A percentile compares a stretch with the other conserved stretches of the same genome.
phyloP scores from a whole-genome alignment of 805 yeast genomes.

The Candida mattraensis region DNA sequence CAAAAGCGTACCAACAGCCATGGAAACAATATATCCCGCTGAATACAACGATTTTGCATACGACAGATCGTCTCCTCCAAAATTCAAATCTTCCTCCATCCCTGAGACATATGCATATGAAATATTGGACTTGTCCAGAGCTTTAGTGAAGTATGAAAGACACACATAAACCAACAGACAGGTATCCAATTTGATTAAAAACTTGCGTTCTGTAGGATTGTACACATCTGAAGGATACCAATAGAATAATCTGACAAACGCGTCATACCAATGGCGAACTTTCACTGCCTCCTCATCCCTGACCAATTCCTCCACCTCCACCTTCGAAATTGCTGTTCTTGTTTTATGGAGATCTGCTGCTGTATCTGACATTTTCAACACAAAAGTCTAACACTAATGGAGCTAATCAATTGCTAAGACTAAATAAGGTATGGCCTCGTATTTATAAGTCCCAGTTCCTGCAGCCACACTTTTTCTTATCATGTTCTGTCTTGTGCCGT shows the following conservation, averaged over 20 bases:
- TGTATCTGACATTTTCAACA: constrained; percentile 6
- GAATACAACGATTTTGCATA: constrained; percentile 39
- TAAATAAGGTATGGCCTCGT: no score
- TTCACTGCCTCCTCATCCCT: constrained; percentile 35
- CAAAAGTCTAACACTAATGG: no score
- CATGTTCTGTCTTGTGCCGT: constrained; percentile 5
- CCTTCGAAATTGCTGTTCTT: constrained; percentile 2
- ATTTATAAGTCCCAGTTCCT: not conserved
- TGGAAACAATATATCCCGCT: constrained; percentile 31
- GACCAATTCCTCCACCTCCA: constrained; percentile 15
- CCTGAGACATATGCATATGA: constrained; percentile 69
- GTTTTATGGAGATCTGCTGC: constrained; percentile 6
- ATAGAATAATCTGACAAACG: constrained; percentile 54
- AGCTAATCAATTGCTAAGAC: no score
- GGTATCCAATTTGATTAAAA: constrained; percentile 54
- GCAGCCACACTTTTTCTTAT: constrained; percentile 9
- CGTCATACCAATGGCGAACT: constrained; percentile 52
- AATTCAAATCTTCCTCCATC: constrained; percentile 52
- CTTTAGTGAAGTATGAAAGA: constrained; percentile 66
- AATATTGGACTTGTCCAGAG: constrained; percentile 60
- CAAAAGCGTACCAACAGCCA: constrained; percentile 25
- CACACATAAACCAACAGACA: constrained; percentile 47
- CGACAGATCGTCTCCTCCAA: constrained; percentile 49
- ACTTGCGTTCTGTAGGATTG: constrained; percentile 34
- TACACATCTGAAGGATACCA: constrained; percentile 34